Percentiles rank a stretch among this genome's conserved stretches.
These are phyloP conservation scores for Trichophyton schoenleinii DNA, from an alignment of 2,329 filamentous ascomycete genomes.

Conservation along the genomic window DNA sequence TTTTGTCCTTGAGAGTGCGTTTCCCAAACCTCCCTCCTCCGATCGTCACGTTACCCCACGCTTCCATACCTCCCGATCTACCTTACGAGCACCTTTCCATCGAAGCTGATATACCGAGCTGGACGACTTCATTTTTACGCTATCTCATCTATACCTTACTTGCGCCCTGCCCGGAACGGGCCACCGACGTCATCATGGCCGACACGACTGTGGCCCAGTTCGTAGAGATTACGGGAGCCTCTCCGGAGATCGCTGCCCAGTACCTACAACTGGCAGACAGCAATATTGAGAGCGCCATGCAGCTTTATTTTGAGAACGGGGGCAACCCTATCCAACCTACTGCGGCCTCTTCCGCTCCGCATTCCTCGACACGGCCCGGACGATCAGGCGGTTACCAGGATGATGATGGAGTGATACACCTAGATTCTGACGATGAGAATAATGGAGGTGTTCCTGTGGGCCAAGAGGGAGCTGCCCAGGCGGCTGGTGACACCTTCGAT, in stretches of 20 bases:
- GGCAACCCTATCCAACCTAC: slow-evolving; percentile 41
- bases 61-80: background rate
- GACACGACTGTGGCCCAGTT: slow-evolving; percentile 61
- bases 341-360: slow-evolving; percentile 21
- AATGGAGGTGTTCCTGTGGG: slow-evolving; percentile 21
- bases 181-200: slow-evolving; percentile 42
- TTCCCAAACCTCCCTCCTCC: background rate
- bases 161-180: background rate
- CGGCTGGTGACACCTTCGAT: slow-evolving; percentile 47
- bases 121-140: background rate
- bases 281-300: slow-evolving; percentile 72
- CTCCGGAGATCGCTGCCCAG: slow-evolving; percentile 59
- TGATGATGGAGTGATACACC: slow-evolving; percentile 51
- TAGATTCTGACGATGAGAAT: slow-evolving; percentile 62
- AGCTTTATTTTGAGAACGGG: slow-evolving; percentile 80
- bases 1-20: background rate
- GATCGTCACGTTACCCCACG: background rate
- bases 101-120: background rate
- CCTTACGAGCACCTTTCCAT: background rate
- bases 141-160: background rate
- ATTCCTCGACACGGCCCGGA: slow-evolving; percentile 19
- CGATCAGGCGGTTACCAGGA: slow-evolving; percentile 38
- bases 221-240: slow-evolving; percentile 65
- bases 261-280: slow-evolving; percentile 78
- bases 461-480: slow-evolving; percentile 16